A percentile compares a stretch with the other conserved stretches of the same genome.
These are phyloP conservation scores for Boletus barrowsii DNA, from an alignment of 768 basidiomycete species.

Conservation along the genomic window DNA sequence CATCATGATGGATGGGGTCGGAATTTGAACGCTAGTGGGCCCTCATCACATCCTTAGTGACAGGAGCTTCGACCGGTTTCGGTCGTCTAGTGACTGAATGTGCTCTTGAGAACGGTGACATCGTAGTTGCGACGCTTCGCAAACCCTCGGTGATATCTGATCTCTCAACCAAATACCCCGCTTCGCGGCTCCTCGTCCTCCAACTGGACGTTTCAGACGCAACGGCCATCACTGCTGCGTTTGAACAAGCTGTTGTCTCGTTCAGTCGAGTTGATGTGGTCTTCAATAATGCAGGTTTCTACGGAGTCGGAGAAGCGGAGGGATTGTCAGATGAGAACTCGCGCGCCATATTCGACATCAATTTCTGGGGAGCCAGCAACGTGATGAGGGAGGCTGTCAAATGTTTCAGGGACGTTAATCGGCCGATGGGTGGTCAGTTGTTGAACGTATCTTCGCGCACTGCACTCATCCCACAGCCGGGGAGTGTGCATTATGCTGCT, in stretches of 20 bases:
- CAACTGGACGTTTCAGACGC: constrained; percentile 39
- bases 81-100: constrained; percentile 34
- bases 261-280: constrained; percentile 46
- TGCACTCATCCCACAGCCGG: constrained; percentile 23
- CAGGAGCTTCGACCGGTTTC: constrained; percentile 41
- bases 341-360: constrained; percentile 49
- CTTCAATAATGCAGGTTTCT: constrained; percentile 42
- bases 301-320: constrained; percentile 57
- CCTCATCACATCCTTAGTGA: constrained; percentile 31
- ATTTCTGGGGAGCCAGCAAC: constrained; percentile 33
- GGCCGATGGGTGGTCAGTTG: constrained; percentile 32
- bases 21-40: not conserved
- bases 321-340: constrained; percentile 78
- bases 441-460: constrained; percentile 33
- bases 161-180: constrained; percentile 29
- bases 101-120: constrained; percentile 39
- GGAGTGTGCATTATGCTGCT: constrained; percentile 24
- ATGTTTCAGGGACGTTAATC: constrained; percentile 38
- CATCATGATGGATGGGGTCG: not conserved
- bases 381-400: constrained; percentile 33
- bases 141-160: constrained; percentile 35
- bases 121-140: constrained; percentile 44
- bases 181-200: constrained; percentile 37
- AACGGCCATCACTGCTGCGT: constrained; percentile 35
- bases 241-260: constrained; percentile 29